Evolutionary conservation across 129 eudicot species (phyloP).

Genomic region (Chrysanthemum lavandulifolium): DNA sequence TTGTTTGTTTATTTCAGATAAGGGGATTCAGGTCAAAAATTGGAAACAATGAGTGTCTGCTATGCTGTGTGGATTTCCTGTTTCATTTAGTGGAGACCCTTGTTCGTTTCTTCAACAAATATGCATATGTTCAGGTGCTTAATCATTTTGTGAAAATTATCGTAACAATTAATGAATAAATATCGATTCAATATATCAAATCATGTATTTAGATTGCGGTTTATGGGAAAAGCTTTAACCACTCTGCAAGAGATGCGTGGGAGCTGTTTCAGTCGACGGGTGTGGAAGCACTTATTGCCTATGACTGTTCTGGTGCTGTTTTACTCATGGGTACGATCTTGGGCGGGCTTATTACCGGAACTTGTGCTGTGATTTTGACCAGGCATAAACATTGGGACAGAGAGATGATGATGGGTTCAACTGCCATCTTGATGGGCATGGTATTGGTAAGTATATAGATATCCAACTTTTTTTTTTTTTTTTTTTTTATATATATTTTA

Average conservation of each 20-base stretch:
- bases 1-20: conserved; percentile 49
- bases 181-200: background rate
- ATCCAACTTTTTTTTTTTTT: background rate
- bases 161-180: background rate
- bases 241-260: conserved; percentile 99
- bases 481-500: background rate
- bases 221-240: conserved; percentile 89
- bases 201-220: conserved; percentile 67
- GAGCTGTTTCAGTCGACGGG: conserved; percentile 99
- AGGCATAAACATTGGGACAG: conserved; percentile 62
- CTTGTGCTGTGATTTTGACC: conserved; percentile 74
- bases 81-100: conserved; percentile 95
- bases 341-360: conserved; percentile 91
- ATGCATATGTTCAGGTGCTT: conserved; percentile 96
- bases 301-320: conserved; percentile 97
- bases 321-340: conserved; percentile 86
- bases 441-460: conserved; percentile 59
- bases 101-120: conserved; percentile 96
- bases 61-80: conserved; percentile 89
- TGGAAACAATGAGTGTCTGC: conserved; percentile 87
- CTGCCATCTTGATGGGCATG: conserved; percentile 95
- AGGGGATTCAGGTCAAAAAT: conserved; percentile 95
- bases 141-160: too few species aligned
- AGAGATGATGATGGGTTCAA: conserved; percentile 81
- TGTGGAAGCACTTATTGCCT: conserved; percentile 91